A percentile compares a stretch with the other conserved stretches of the same genome.
Conservation (phyloP, 306 rosid species). For the Arachis hypogaea region DNA sequence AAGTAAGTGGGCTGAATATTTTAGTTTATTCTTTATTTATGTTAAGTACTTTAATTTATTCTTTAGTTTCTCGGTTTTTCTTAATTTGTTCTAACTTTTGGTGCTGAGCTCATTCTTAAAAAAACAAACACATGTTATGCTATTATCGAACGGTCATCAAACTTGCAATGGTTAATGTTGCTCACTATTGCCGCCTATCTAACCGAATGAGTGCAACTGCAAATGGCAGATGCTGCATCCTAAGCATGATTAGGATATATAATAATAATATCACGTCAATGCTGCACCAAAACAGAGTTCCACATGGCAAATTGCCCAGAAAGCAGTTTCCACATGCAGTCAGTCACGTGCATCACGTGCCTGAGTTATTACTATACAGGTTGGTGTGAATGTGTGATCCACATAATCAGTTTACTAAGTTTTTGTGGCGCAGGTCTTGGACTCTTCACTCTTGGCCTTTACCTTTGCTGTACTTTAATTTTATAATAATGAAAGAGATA, state of each 20-base stretch:
- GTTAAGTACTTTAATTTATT: too few relatives aligned
- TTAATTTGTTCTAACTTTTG: too few relatives aligned
- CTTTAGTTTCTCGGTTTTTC: too few relatives aligned
- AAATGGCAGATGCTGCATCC: neutral
- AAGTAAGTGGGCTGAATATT: too few relatives aligned
- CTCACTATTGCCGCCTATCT: neutral
- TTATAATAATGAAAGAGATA: neutral
- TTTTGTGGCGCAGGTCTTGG: neutral
- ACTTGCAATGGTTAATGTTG: slow-evolving; percentile 8
- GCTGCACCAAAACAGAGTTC: neutral
- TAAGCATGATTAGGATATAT: neutral
- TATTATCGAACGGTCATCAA: neutral
- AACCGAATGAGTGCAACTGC: neutral
- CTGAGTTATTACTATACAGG: neutral
- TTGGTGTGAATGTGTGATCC: neutral
- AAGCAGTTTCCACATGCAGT: neutral
- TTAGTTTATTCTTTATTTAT: too few relatives aligned
- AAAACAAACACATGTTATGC: too few relatives aligned
- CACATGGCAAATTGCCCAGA: slow-evolving; percentile 23
- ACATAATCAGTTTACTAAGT: neutral
- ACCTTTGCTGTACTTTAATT: neutral
- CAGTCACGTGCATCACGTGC: slow-evolving; percentile 35
- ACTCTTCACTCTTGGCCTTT: too few relatives aligned
- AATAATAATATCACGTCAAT: neutral
- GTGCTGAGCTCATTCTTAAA: too few relatives aligned